Conservation (phyloP, 345 rosid genomes). For the Eucalyptus guilfoylei region DNA sequence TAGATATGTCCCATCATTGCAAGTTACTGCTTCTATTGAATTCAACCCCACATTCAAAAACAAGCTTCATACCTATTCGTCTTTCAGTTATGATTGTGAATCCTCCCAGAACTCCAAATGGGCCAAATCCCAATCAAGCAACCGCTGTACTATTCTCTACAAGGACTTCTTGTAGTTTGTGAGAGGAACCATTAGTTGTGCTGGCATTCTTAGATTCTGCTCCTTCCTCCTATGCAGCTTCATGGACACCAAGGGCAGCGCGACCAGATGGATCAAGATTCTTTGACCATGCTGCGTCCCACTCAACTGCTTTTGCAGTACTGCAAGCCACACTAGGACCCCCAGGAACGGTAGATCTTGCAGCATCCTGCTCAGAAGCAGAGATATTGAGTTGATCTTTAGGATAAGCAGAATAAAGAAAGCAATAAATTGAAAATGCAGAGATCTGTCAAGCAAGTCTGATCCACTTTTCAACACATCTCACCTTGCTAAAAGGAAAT, state of each 20-base stretch:
- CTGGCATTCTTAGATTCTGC: not conserved
- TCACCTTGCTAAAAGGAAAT: not conserved
- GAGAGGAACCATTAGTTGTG: not conserved
- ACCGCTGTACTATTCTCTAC: not conserved
- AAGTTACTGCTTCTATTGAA: not conserved
- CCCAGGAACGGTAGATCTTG: conserved; percentile 79
- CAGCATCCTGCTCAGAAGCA: conserved; percentile 47
- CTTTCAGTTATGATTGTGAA: not conserved
- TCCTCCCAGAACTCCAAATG: not conserved
- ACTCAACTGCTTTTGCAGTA: conserved; percentile 84
- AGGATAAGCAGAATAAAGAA: not conserved
- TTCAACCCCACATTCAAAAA: not conserved
- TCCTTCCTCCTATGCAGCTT: conserved; percentile 48
- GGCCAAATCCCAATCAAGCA: not conserved
- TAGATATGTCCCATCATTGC: not conserved
- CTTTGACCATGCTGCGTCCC: conserved; percentile 85
- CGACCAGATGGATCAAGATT: conserved; percentile 94
- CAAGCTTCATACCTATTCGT: not conserved
- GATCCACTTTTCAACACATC: not conserved
- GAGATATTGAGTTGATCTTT: not conserved
- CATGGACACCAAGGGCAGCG: conserved; percentile 87
- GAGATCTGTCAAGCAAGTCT: not conserved
- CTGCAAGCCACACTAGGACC: conserved; percentile 92
- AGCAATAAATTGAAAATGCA: not conserved
- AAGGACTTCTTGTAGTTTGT: not conserved